phyloP scores from a whole-genome alignment of 176 grass and related monocot genomes.

The Stipa capillata region DNA sequence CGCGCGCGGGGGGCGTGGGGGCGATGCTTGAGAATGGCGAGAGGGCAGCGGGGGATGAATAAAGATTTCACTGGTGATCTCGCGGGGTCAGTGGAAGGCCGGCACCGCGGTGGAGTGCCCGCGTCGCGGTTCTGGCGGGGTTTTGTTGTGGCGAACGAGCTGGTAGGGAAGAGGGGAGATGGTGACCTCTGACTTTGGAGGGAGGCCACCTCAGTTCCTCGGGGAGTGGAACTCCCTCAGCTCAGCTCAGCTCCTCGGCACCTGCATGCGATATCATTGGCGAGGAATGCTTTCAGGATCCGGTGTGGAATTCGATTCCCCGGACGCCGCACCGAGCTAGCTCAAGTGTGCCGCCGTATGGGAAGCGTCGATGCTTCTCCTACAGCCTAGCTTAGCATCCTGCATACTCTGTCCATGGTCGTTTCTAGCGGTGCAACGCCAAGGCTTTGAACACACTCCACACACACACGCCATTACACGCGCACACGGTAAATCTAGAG shows the following conservation, averaged over 20 bases:
- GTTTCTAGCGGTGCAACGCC: too few species aligned
- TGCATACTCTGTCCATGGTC: too few species aligned
- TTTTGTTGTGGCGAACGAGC: slow-evolving; percentile 1
- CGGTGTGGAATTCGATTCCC: too few species aligned
- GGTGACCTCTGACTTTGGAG: slow-evolving; percentile 35
- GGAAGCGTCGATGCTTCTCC: too few species aligned
- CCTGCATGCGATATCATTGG: too few species aligned
- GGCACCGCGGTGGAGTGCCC: slow-evolving; percentile 4
- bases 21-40: slow-evolving; percentile 20
- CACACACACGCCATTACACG: too few species aligned
- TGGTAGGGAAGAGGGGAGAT: not conserved
- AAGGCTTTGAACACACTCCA: too few species aligned
- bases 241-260: not conserved
- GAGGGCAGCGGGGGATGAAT: slow-evolving; percentile 1
- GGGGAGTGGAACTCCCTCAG: not conserved
- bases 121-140: not conserved
- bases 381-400: too few species aligned
- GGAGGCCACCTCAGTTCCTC: slow-evolving; percentile 11
- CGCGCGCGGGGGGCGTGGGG: not conserved
- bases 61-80: slow-evolving; percentile 20
- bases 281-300: too few species aligned
- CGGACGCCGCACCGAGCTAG: too few species aligned
- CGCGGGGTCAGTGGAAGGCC: slow-evolving; percentile 16
- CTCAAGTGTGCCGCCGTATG: too few species aligned
- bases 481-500: too few species aligned